Percentiles rank a stretch among this genome's conserved stretches.
Evolutionary conservation across 1,139 yeast species (phyloP).

Genomic region (Debaryomycetaceae sp.): DNA sequence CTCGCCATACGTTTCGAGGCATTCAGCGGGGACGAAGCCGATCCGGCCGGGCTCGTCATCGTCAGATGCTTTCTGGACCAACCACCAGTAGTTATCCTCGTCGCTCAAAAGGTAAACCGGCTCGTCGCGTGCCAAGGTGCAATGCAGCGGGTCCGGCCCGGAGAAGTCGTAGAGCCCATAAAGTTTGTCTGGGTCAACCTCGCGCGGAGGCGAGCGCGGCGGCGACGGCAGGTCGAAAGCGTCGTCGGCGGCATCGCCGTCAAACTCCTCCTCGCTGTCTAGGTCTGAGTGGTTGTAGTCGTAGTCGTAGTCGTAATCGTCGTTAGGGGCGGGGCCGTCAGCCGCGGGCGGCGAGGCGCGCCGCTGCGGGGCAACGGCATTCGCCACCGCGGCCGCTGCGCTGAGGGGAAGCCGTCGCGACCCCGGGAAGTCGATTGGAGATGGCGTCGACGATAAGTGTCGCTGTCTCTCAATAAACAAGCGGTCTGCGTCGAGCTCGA

Average conservation of each 20-base stretch:
- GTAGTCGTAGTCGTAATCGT: constrained; percentile 15
- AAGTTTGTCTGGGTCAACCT: constrained; percentile 75
- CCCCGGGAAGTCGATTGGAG: too few species aligned
- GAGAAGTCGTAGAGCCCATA: constrained; percentile 84
- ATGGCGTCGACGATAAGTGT: too few species aligned
- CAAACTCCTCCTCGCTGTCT: constrained; percentile 4
- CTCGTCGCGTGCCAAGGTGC: constrained; percentile 75
- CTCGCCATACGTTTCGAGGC: constrained; percentile 87
- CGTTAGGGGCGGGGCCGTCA: constrained; percentile 4
- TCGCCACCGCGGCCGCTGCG: constrained; percentile 23
- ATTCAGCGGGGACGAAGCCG: constrained; percentile 97
- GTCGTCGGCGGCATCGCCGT: constrained; percentile 10
- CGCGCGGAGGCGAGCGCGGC: constrained; percentile 78
- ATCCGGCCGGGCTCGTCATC: constrained; percentile 59
- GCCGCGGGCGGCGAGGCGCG: constrained; percentile 1
- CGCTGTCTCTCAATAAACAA: constrained; percentile 34
- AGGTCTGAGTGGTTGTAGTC: constrained; percentile 16
- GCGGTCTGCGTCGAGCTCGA: constrained; percentile 29
- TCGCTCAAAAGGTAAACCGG: constrained; percentile 81
- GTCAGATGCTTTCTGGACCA: constrained; percentile 60
- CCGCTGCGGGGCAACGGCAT: too few species aligned
- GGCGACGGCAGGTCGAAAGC: constrained; percentile 47
- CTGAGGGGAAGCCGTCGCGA: too few species aligned
- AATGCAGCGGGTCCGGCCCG: constrained; percentile 95
- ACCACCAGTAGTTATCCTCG: constrained; percentile 96